A percentile compares a stretch with the other conserved stretches of the same genome.
phyloP scores from a whole-genome alignment of 176 grass and related monocot genomes.

The Oryza brachyantha region DNA sequence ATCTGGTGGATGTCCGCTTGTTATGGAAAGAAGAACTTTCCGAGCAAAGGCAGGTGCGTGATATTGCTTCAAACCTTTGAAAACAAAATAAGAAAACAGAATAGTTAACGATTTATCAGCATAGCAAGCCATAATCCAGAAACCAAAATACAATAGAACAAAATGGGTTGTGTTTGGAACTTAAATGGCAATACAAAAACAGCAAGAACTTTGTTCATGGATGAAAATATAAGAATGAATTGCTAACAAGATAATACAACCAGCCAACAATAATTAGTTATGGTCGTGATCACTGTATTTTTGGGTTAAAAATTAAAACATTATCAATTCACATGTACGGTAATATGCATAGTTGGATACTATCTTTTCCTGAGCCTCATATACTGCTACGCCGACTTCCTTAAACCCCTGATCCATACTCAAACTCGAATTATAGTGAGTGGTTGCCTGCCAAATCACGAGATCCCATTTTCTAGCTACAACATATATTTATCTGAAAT shows the following conservation, averaged over 20 bases:
- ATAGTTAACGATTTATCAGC: conserved; percentile 23
- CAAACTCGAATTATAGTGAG: background rate
- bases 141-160: background rate
- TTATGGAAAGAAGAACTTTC: conserved; percentile 45
- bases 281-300: background rate
- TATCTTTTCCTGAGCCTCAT: background rate
- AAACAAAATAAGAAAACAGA: conserved; percentile 31
- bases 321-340: background rate
- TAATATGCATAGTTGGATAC: background rate
- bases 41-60: conserved; percentile 38
- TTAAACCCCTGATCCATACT: background rate
- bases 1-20: conserved; percentile 21
- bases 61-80: conserved; percentile 46
- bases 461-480: background rate
- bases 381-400: background rate
- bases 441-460: background rate
- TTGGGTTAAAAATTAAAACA: conserved; percentile 4
- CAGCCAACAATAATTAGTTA: background rate
- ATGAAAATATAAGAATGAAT: background rate
- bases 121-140: background rate
- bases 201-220: background rate
- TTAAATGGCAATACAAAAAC: conserved; percentile 1
- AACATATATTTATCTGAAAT: background rate
- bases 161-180: background rate
- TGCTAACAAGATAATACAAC: background rate